Percentiles rank a stretch among this genome's conserved stretches.
phyloP scores from a whole-genome alignment of 2,329 filamentous ascomycete species.

The Ophioceras dolichostomum region DNA sequence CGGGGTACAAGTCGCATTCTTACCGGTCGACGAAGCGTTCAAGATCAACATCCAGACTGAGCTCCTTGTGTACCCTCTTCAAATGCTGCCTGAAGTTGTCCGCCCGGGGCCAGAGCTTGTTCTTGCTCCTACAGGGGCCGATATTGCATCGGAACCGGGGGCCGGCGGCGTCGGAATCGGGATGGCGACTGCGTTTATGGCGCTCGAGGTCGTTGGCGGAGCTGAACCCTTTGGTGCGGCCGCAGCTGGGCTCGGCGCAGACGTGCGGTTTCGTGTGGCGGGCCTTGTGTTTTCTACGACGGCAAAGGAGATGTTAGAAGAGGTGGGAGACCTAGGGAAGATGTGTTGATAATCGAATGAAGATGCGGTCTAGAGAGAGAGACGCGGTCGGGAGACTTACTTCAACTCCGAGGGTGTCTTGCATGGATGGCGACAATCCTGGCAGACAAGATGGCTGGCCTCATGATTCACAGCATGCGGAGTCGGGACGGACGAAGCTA shows the following conservation, averaged over 20 bases:
- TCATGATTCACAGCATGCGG: neutral
- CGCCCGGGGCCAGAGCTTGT: slow-evolving; percentile 65
- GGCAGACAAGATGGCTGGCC: slow-evolving; percentile 17
- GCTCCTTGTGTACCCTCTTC: slow-evolving; percentile 46
- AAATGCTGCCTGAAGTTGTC: slow-evolving; percentile 86
- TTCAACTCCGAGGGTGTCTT: slow-evolving; percentile 44
- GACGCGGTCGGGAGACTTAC: slow-evolving; percentile 30
- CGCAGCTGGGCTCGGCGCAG: slow-evolving; percentile 48
- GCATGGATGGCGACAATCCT: slow-evolving; percentile 20
- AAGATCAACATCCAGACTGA: slow-evolving; percentile 13
- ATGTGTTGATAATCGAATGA: too few relatives aligned
- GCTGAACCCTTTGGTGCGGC: slow-evolving; percentile 54
- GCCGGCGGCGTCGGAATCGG: slow-evolving; percentile 27
- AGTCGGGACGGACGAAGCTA: too few relatives aligned
- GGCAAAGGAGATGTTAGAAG: too few relatives aligned
- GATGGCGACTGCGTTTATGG: slow-evolving; percentile 63
- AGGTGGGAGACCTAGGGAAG: too few relatives aligned
- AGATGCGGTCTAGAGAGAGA: too few relatives aligned
- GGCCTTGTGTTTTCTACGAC: slow-evolving; percentile 65
- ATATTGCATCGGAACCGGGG: slow-evolving; percentile 49
- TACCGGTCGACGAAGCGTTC: slow-evolving; percentile 1
- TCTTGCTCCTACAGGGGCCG: slow-evolving; percentile 40
- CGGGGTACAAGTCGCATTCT: neutral
- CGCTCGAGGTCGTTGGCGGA: slow-evolving; percentile 73
- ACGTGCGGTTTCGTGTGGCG: slow-evolving; percentile 56